phyloP scores from a whole-genome alignment of 192 early-diverging fungal species.

The Gamsiella multidivaricata region DNA sequence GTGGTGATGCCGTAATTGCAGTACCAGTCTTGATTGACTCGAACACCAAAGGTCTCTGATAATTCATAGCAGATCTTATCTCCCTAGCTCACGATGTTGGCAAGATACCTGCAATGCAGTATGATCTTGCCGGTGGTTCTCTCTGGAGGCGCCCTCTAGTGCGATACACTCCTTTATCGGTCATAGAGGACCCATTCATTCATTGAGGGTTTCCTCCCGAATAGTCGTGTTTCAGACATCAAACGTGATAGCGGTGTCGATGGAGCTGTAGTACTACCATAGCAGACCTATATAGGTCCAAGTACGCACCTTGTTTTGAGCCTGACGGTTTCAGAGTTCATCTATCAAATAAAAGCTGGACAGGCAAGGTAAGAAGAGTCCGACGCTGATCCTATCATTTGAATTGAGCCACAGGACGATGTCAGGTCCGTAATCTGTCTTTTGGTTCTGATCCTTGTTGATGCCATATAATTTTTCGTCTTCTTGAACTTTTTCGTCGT shows the following conservation, averaged over 20 bases:
- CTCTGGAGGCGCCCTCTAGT: conserved; percentile 55
- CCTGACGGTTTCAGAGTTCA: conserved; percentile 61
- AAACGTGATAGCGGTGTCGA: conserved; percentile 50
- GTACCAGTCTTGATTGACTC: conserved; percentile 35
- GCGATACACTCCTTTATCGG: conserved; percentile 62
- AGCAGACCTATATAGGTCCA: conserved; percentile 63
- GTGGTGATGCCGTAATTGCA: conserved; percentile 31
- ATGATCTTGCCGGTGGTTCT: conserved; percentile 63
- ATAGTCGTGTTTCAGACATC: conserved; percentile 52
- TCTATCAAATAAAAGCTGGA: conserved; percentile 24
- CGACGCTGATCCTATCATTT: conserved; percentile 43
- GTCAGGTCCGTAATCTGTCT: conserved; percentile 12
- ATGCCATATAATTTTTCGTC: neutral
- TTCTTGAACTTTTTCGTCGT: neutral
- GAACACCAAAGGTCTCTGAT: conserved; percentile 27
- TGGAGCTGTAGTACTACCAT: conserved; percentile 47
- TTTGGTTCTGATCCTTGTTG: neutral
- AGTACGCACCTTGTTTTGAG: conserved; percentile 22
- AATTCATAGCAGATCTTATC: conserved; percentile 29
- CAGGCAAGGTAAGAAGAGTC: conserved; percentile 53
- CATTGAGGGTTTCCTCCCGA: conserved; percentile 50
- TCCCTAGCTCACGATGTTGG: conserved; percentile 44
- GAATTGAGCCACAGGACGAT: conserved; percentile 65
- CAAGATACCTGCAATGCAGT: conserved; percentile 60
- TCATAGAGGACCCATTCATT: conserved; percentile 60